These are phyloP conservation scores for Yarrowia sp. DNA, from an alignment of 805 yeast genomes.

Conservation along the genomic window DNA sequence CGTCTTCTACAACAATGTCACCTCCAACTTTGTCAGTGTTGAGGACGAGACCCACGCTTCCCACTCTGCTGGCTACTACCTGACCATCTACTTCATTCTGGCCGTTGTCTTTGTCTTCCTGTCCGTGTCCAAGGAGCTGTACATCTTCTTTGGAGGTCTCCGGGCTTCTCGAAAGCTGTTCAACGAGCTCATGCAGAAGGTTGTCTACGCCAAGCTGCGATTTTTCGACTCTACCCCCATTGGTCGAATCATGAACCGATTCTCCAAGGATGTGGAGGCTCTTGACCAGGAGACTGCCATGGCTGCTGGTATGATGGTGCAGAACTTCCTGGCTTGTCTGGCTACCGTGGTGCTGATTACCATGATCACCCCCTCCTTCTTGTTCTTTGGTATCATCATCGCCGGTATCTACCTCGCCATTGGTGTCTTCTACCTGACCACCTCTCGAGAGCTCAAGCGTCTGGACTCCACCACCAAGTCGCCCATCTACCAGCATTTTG, in stretches of 20 bases:
- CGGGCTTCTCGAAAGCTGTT: slow-evolving; percentile 57
- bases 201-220: slow-evolving; percentile 88
- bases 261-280: slow-evolving; percentile 87
- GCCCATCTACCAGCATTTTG: slow-evolving; percentile 94
- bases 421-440: slow-evolving; percentile 75
- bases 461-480: slow-evolving; percentile 86
- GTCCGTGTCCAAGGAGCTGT: slow-evolving; percentile 36
- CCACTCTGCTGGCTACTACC: slow-evolving; percentile 65
- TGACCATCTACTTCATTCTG: slow-evolving; percentile 68
- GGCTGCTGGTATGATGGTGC: slow-evolving; percentile 35
- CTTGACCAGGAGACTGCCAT: slow-evolving; percentile 85
- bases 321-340: slow-evolving; percentile 31
- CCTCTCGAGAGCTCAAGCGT: slow-evolving; percentile 90
- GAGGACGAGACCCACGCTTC: slow-evolving; percentile 50
- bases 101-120: slow-evolving; percentile 56
- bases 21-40: slow-evolving; percentile 21
- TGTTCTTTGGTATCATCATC: slow-evolving; percentile 72
- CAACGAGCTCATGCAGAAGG: slow-evolving; percentile 73
- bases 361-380: slow-evolving; percentile 69
- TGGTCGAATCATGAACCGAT: slow-evolving; percentile 88
- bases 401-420: slow-evolving; percentile 65
- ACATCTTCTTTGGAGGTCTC: slow-evolving; percentile 52
- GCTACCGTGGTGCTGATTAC: slow-evolving; percentile 69
- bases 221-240: slow-evolving; percentile 95
- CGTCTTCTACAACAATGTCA: slow-evolving; percentile 14